Base-by-base conservation (phyloP, 169 alveolate species). In the Plasmodium malariae region DNA sequence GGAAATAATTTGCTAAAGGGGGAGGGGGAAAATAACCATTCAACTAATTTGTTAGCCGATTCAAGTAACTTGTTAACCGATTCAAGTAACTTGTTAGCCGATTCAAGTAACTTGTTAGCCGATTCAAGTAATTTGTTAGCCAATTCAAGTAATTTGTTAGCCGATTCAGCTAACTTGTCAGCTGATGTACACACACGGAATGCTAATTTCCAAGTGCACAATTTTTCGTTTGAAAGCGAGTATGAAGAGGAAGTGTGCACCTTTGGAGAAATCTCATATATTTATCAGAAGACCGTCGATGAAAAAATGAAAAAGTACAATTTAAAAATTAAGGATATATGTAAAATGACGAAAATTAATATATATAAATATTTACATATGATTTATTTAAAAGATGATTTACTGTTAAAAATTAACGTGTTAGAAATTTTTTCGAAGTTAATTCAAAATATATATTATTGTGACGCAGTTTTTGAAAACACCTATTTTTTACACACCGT, bases 321-420 rank as follows among this genome's bases (percentile, higher is more conserved):
- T 67, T 37, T 67, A 67, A 40, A 63, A 28, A 48, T 32, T 24
- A 65, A 59, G 19, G 65, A 83, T 21, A 49, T 83, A 0, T 49
- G 57, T 57, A 67, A 45, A 17, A 67, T 67, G 40, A 67, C 48
- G n/a, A 83, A 54, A 83, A 83, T 83, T 67, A 65, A 83, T 83
- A 19, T 83, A 43, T 83, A 67, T 57, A 83, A 83, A 83, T 83
- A 83, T 51, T 68, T 83, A 30, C 19, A 48, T 60, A 83, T 83
- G 40, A 49, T 83, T n/a, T 83, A 83, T 30, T 17, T 49, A 40
- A 83, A 83, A 70, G 71, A 83, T 5, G 91, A 83, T 83, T 83
- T 83, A 83, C 40, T 83, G 40, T 28, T 83, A 70, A 83, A 83
- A 83, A 83, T 83, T 49, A 83, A 83, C 67, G 91, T 83, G 30